Evolutionary conservation across 495 filamentous ascomycete species (phyloP).

Genomic region (Jackrogersella minutella): DNA sequence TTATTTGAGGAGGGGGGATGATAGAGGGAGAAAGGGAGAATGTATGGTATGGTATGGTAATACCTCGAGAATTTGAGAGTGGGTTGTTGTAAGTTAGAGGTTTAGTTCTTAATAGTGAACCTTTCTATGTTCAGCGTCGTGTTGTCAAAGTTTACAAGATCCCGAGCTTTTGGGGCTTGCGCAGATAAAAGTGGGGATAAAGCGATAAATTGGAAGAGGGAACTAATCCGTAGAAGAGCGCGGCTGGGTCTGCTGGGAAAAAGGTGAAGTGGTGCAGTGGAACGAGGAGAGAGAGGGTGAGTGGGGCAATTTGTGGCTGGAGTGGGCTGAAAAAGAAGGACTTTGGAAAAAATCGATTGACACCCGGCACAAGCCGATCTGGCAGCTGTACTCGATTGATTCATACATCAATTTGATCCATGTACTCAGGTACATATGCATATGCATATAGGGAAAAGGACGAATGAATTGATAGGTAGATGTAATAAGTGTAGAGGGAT

Average conservation of each 20-base stretch:
- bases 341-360: too few species aligned
- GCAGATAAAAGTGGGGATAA: constrained; percentile 38
- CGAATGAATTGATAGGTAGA: too few species aligned
- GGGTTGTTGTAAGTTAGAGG: constrained; percentile 38
- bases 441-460: too few species aligned
- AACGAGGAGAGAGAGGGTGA: not conserved
- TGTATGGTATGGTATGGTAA: constrained; percentile 23
- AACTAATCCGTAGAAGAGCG: constrained; percentile 4
- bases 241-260: constrained; percentile 23
- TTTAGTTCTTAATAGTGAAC: constrained; percentile 36
- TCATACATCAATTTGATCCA: too few species aligned
- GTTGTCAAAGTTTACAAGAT: constrained; percentile 46
- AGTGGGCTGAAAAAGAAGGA: too few species aligned
- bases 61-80: constrained; percentile 25
- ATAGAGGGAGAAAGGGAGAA: constrained; percentile 17
- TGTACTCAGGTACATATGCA: too few species aligned
- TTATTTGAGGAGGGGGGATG: too few species aligned
- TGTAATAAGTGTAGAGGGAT: too few species aligned
- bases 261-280: not conserved
- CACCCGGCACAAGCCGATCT: too few species aligned
- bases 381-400: too few species aligned
- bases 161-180: constrained; percentile 43
- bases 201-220: constrained; percentile 24
- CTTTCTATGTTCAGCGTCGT: constrained; percentile 34
- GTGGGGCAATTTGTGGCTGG: not conserved